Evolutionary conservation across 208 protist species (phyloP).

Genomic region (Leishmania aethiopica): DNA sequence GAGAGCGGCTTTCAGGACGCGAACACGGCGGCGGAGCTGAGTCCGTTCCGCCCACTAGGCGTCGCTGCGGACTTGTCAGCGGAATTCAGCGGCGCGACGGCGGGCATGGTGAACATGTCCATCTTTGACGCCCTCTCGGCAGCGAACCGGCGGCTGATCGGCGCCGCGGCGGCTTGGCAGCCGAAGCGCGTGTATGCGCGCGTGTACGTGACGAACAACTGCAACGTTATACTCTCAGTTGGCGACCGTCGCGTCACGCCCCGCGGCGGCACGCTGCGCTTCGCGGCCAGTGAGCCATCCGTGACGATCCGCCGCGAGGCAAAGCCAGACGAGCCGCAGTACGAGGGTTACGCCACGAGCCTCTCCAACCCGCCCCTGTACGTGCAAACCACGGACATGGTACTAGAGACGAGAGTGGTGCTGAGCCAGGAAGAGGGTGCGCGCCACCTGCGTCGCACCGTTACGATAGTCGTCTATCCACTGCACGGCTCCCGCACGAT

Average conservation of each 20-base stretch:
- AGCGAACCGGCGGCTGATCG: constrained; percentile 13
- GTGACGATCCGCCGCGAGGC: constrained; percentile 34
- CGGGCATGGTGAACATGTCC: constrained; percentile 22
- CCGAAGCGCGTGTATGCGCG: constrained; percentile 39
- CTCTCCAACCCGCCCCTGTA: constrained; percentile 65
- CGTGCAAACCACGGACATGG: constrained; percentile 49
- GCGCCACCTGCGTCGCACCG: constrained; percentile 51
- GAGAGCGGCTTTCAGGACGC: constrained; percentile 6
- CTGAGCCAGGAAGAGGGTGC: constrained; percentile 38
- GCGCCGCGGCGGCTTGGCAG: background rate
- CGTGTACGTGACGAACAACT: constrained; percentile 62
- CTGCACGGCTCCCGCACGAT: constrained; percentile 65
- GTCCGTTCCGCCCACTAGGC: constrained; percentile 18
- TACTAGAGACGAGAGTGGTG: constrained; percentile 60
- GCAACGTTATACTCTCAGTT: constrained; percentile 41
- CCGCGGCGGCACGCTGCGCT: constrained; percentile 47
- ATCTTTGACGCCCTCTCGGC: constrained; percentile 36
- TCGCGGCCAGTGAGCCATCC: constrained; percentile 31
- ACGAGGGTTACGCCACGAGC: constrained; percentile 44
- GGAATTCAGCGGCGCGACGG: constrained; percentile 8
- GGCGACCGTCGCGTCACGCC: constrained; percentile 37
- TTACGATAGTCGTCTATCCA: constrained; percentile 65
- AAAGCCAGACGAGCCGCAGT: constrained; percentile 17
- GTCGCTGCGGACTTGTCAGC: constrained; percentile 9
- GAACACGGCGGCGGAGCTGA: background rate